These are phyloP conservation scores for Gossypium sturtianum DNA, from an alignment of 345 rosid species.

Conservation along the genomic window DNA sequence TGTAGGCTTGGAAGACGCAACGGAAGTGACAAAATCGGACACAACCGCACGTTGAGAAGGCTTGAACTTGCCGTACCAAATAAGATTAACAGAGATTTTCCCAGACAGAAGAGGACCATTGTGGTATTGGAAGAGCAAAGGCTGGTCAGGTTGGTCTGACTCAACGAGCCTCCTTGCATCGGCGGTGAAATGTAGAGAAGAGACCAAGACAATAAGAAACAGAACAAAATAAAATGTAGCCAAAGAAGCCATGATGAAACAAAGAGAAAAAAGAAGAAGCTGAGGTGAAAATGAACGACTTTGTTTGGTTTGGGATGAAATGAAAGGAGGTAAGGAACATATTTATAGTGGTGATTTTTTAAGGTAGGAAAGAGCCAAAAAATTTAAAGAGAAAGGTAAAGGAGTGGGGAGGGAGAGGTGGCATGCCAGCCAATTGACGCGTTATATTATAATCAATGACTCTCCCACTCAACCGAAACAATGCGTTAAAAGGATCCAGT, in stretches of 20 bases:
- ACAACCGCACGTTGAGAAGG: conserved; percentile 59
- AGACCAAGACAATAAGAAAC: background rate
- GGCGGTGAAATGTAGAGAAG: background rate
- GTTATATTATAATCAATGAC: background rate
- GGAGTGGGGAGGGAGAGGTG: background rate
- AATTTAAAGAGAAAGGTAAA: background rate
- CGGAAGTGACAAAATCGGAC: conserved; percentile 53
- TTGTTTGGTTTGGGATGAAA: conserved; percentile 6
- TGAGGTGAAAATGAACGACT: background rate
- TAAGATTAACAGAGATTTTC: conserved; percentile 50
- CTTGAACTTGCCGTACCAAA: conserved; percentile 79
- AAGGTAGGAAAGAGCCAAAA: background rate
- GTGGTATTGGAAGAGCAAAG: conserved; percentile 44
- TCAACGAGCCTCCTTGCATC: conserved; percentile 10
- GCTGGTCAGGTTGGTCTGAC: conserved; percentile 3
- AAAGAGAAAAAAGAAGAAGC: background rate
- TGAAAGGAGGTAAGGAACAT: background rate
- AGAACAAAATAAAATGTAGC: conserved; percentile 4
- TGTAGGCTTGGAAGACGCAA: conserved; percentile 27
- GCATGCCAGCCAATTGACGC: conserved; percentile 15
- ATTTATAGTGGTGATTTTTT: conserved; percentile 2
- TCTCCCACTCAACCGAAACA: background rate
- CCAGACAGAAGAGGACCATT: conserved; percentile 73
- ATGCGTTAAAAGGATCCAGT: background rate
- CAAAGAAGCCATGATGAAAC: conserved; percentile 11